phyloP scores from a whole-genome alignment of 2,329 filamentous ascomycete genomes.

The Xylariaceae sp. region DNA sequence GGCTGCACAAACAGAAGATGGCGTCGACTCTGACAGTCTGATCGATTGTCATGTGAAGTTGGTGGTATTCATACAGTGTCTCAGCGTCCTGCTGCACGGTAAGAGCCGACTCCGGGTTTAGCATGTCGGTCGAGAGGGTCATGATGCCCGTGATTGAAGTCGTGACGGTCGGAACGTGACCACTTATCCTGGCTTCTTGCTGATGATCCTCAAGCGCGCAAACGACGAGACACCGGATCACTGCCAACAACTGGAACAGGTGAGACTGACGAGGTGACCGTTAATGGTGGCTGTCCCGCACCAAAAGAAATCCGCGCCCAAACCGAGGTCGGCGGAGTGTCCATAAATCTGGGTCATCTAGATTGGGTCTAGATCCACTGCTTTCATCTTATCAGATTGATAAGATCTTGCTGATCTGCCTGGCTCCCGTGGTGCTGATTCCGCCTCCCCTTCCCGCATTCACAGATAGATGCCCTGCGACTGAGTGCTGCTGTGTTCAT shows the following conservation, averaged over 20 bases:
- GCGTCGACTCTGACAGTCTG: constrained; percentile 32
- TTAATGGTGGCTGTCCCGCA: too few relatives aligned
- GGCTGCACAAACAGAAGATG: constrained; percentile 46
- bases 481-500: background rate
- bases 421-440: background rate
- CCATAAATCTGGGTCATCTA: background rate
- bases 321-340: constrained; percentile 2
- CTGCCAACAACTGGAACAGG: too few relatives aligned
- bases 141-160: too few relatives aligned
- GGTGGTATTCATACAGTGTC: constrained; percentile 42
- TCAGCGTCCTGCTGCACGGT: constrained; percentile 31
- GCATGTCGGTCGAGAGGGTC: background rate
- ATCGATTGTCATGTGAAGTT: constrained; percentile 33
- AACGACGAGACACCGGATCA: too few relatives aligned
- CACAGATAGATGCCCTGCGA: background rate
- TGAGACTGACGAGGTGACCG: too few relatives aligned
- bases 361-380: constrained; percentile 6
- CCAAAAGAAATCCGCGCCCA: too few relatives aligned
- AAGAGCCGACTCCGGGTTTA: too few relatives aligned
- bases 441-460: constrained; percentile 1
- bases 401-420: constrained; percentile 20
- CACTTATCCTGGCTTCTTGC: too few relatives aligned
- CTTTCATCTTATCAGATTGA: constrained; percentile 24
- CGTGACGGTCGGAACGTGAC: too few relatives aligned
- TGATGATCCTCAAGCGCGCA: too few relatives aligned